A percentile compares a stretch with the other conserved stretches of the same genome.
These are phyloP conservation scores for Naegleria lovaniensis DNA, from an alignment of 208 protist species.

Conservation along the genomic window DNA sequence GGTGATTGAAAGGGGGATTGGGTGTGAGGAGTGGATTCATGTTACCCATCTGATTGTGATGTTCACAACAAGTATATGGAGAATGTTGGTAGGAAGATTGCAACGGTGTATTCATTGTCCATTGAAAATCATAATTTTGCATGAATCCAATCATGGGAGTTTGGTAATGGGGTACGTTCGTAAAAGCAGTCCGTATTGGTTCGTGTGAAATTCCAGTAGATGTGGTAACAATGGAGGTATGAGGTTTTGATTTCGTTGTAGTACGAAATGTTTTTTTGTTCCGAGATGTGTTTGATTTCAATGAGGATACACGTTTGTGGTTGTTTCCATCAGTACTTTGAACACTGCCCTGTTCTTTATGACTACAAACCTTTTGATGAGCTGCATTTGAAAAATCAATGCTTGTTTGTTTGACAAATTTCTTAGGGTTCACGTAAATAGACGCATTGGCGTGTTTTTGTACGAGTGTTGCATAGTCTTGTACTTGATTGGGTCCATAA, in stretches of 20 bases:
- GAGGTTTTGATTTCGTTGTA: too few species aligned
- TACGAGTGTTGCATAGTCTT: background rate
- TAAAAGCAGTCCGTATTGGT: too few species aligned
- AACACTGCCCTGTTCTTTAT: background rate
- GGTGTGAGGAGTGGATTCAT: background rate
- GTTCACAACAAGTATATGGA: background rate
- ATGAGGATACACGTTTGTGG: too few species aligned
- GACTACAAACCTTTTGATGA: background rate
- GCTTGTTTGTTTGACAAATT: background rate
- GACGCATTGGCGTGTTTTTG: background rate
- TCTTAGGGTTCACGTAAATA: background rate
- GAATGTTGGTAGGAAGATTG: background rate
- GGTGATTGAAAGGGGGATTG: background rate
- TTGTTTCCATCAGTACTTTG: background rate
- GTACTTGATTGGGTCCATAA: background rate
- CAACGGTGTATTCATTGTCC: too few species aligned
- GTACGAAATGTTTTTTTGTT: too few species aligned
- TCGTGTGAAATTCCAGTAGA: background rate
- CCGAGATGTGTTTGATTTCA: background rate
- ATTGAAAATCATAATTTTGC: too few species aligned
- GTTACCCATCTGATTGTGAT: background rate
- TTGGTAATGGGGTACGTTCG: too few species aligned
- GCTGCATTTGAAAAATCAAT: background rate
- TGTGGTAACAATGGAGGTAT: too few species aligned
- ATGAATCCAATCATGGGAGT: too few species aligned